These are phyloP conservation scores for Lactarius hengduanensis DNA, from an alignment of 768 basidiomycete species.

Conservation along the genomic window DNA sequence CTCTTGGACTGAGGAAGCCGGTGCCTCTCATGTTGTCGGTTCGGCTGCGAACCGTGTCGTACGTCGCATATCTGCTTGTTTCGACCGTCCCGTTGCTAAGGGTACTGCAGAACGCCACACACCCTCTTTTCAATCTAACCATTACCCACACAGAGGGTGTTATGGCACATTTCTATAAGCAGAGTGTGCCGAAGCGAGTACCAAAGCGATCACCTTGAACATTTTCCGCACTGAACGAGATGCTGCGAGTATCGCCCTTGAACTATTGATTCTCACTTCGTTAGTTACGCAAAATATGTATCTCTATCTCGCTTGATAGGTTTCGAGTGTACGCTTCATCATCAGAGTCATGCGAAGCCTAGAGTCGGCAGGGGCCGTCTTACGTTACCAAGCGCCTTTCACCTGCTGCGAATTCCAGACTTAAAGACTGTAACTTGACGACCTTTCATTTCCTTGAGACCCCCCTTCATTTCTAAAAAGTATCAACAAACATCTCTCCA, in stretches of 20 bases:
- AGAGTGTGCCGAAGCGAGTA: constrained; percentile 41
- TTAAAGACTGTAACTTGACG: constrained; percentile 1
- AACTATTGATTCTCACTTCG: background rate
- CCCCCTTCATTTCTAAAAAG: background rate
- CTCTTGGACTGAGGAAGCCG: constrained; percentile 68
- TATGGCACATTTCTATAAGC: constrained; percentile 73
- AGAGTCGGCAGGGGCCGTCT: background rate
- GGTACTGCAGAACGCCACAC: constrained; percentile 67
- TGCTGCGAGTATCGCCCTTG: background rate
- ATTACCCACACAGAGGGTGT: constrained; percentile 63
- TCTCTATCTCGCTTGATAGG: background rate
- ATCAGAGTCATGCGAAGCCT: too few relatives aligned
- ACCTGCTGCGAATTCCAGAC: background rate
- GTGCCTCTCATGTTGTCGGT: constrained; percentile 55
- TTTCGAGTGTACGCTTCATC: too few relatives aligned
- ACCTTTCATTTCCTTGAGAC: constrained; percentile 1
- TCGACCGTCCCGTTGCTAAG: background rate
- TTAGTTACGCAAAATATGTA: constrained; percentile 1
- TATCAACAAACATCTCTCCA: background rate
- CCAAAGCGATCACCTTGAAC: background rate
- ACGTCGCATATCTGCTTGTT: constrained; percentile 32
- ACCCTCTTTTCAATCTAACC: constrained; percentile 76
- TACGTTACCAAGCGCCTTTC: constrained; percentile 1
- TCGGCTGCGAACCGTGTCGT: constrained; percentile 63
- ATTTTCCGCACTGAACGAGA: background rate